Base-by-base conservation (phyloP, 306 rosid genomes). In the Adenanthera pavonina region DNA sequence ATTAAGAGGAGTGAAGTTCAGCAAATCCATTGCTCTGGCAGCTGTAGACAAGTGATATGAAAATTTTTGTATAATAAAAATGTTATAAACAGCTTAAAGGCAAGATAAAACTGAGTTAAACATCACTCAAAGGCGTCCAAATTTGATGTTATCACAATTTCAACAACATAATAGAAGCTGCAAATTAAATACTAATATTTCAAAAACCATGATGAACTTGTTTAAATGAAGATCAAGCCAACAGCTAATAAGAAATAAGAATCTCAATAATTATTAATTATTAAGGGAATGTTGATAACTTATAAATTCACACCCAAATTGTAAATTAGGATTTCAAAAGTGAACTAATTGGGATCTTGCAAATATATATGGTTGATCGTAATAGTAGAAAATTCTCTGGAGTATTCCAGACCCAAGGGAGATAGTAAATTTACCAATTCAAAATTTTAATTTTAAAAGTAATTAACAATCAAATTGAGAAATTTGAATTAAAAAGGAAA, bases 11-110 rank as follows among this genome's bases (percentile, higher is more conserved):
- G 97, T 87, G 87, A 95, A 95, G 87, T 95, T 95, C 86, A 95
- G 89, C 83, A 87, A 41, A 80, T 93, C 99, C 88, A 93, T 83
- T 70, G 99, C 97, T 89, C 98, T 93, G 46, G 98, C 94, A 89
- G 98, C 99, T 95, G 93, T 60, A 41, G 72, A 65, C 72, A 82
- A 71, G 56, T 40, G 78, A 30, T 4, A 74, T 56, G 57, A n/a
- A 41, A 25, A 33, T 3, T 2, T 25, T 60, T 11, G 25, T 2
- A 68, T 68, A 25, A 1, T 25, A 61, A 66, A 3, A 51, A 74
- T 6, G 52, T 84, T 20, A 80, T 76, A 71, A 76, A 46, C 49
- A 59, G 41, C 25, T 2, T 65, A 72, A 38, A 40, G 47, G 35
- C 25, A 35, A 10, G 62, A 40, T 52, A 33, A 54, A 43, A 75